Conservation (phyloP, 352 stramenopile genomes). For the Thraustotheca clavata region DNA sequence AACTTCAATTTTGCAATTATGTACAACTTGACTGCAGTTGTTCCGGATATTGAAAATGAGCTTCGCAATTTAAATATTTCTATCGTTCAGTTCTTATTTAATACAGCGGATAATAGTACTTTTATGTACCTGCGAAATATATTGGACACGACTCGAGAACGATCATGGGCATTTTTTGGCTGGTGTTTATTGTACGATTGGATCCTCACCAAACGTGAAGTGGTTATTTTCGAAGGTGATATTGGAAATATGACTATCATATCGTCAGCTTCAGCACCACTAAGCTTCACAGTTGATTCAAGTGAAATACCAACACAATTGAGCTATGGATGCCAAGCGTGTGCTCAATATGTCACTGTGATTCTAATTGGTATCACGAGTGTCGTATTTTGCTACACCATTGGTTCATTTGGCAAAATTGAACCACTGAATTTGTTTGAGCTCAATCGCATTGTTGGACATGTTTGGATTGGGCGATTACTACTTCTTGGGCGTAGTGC, state of each 20-base stretch:
- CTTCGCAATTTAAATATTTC: not conserved
- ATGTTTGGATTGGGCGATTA: slow-evolving; percentile 6
- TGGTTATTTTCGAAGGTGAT: not conserved
- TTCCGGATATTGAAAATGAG: not conserved
- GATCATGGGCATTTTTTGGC: not conserved
- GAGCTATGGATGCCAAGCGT: not conserved
- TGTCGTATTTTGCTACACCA: not conserved
- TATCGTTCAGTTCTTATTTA: not conserved
- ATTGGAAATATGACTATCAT: not conserved
- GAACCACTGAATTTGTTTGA: slow-evolving; percentile 1
- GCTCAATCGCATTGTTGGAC: slow-evolving; percentile 5
- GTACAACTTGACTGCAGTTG: not conserved
- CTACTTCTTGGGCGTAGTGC: not conserved
- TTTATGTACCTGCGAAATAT: not conserved
- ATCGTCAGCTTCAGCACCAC: not conserved
- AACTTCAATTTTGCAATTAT: not conserved
- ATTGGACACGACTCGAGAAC: not conserved
- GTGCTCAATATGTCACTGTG: not conserved
- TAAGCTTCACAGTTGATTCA: not conserved
- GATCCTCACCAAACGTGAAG: slow-evolving; percentile 2
- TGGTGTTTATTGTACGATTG: slow-evolving; percentile 9
- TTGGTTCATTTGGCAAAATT: not conserved
- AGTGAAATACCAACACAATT: not conserved
- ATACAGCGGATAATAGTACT: not conserved
- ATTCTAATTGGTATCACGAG: not conserved